Base-by-base conservation (phyloP, 1,139 yeast species). In the Blastobotrys malaysiensis region DNA sequence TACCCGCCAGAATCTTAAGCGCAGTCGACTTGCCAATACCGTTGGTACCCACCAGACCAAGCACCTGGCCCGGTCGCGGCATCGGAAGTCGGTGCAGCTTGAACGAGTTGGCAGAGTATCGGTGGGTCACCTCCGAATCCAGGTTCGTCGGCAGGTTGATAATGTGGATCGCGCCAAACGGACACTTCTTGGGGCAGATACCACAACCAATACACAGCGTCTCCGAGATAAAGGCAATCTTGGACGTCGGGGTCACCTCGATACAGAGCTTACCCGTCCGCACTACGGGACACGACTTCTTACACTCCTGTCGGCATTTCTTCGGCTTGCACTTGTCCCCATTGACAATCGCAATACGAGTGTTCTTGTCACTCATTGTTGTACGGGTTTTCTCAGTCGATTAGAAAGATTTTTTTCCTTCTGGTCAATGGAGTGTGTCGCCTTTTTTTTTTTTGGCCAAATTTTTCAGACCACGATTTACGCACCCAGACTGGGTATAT, bases 21-120 rank as follows among this genome's bases (percentile, higher is more conserved):
- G 99, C 99, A n/a, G 99, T 93, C 11, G 96, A 87, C 71, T 93
- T 93, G 66, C 99, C 99, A 68, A 93, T 93, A 89, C 99, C 99
- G 78, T 93, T 93, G 57, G 98, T 88, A 69, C 99, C 99, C 51
- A 93, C 99, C 64, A 93, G 80, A 61, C 99, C 99, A 63, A 93
- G 79, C 49, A 93, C 99, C 75, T 93, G 99, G 57, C 98, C 99
- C 5, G 99, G 98, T 75, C 99, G 86, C 62, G 99, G 99, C 57
- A 97, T 91, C 20, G 99, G 99, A 65, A 93, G 79, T 73, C 99
- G 83, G 72, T 93, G 99, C 67, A 93, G 81, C 74, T 93, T 93
- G 83, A 93, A 93, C 51, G 97, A 89, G 73, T 93, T 93, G 56
- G 98, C 99, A 50, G 97, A 88, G 73, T 93, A 93, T 78, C 99